Evolutionary conservation across 164 flowering plant genomes (phyloP).

Genomic region (Hamamelis virginiana): DNA sequence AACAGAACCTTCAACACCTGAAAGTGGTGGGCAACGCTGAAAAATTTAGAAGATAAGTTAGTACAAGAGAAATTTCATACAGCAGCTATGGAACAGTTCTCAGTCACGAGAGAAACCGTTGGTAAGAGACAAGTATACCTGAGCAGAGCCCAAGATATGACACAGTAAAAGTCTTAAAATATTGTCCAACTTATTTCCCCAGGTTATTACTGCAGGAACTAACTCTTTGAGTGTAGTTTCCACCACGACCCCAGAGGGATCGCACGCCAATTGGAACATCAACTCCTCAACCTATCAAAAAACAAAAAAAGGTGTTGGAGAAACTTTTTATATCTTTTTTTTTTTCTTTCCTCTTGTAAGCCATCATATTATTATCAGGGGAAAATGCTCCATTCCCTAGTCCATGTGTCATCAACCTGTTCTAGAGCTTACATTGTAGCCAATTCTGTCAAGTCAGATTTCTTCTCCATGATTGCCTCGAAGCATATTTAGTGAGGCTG

Average conservation of each 20-base stretch:
- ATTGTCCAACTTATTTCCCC: constrained; percentile 91
- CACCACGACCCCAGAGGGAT: constrained; percentile 94
- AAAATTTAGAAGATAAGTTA: constrained; percentile 5
- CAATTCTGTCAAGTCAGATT: constrained; percentile 83
- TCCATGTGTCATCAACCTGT: constrained; percentile 61
- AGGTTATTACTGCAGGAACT: constrained; percentile 80
- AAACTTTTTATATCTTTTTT: constrained; percentile 11
- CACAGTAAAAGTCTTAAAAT: constrained; percentile 66
- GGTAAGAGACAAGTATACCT: constrained; percentile 45
- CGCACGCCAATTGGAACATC: constrained; percentile 92
- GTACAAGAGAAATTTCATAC: constrained; percentile 15
- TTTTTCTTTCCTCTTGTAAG: constrained; percentile 13
- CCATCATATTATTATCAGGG: constrained; percentile 38
- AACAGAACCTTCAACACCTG: constrained; percentile 92
- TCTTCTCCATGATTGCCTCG: constrained; percentile 96
- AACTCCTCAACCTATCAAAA: constrained; percentile 89
- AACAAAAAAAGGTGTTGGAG: constrained; percentile 33
- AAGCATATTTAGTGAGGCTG: constrained; percentile 97
- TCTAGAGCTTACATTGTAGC: constrained; percentile 92
- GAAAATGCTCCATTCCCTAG: constrained; percentile 67
- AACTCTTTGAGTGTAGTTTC: constrained; percentile 77
- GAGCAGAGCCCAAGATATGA: constrained; percentile 77
- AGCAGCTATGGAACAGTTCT: not conserved
- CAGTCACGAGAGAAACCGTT: not conserved
- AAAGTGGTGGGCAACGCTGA: constrained; percentile 97